Conservation (phyloP, 75 land plant genomes). For the Chamaecyparis obtusa region DNA sequence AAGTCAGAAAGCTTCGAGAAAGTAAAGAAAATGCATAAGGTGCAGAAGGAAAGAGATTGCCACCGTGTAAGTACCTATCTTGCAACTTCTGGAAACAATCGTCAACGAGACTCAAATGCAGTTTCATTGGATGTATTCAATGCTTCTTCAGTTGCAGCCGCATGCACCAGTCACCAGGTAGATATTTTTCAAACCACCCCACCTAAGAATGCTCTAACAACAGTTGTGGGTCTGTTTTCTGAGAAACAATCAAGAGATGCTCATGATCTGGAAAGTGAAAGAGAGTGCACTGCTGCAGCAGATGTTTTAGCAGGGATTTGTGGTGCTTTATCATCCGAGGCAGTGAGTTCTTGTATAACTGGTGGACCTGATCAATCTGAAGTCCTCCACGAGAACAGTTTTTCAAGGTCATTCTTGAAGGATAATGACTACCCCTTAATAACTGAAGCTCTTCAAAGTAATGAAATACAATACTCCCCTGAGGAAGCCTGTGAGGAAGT, state of each 20-base stretch:
- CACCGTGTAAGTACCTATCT: constrained; percentile 46
- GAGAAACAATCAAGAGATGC: background rate
- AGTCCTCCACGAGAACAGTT: constrained; percentile 19
- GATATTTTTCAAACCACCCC: constrained; percentile 7
- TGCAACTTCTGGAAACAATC: constrained; percentile 52
- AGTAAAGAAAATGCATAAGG: constrained; percentile 44
- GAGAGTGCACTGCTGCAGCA: constrained; percentile 34
- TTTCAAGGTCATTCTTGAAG: constrained; percentile 18
- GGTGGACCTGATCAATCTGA: constrained; percentile 46
- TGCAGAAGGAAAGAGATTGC: constrained; percentile 46
- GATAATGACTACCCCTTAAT: constrained; percentile 17
- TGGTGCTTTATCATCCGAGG: constrained; percentile 61
- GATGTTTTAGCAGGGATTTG: constrained; percentile 62
- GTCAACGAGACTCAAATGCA: constrained; percentile 48
- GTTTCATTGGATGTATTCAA: constrained; percentile 56
- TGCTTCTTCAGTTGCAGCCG: constrained; percentile 11
- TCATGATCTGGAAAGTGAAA: constrained; percentile 32
- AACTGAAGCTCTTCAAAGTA: constrained; percentile 33
- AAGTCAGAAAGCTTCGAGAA: constrained; percentile 71
- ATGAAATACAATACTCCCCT: constrained; percentile 47
- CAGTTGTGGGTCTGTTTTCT: constrained; percentile 9
- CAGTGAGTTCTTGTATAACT: constrained; percentile 58
- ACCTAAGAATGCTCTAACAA: constrained; percentile 18
- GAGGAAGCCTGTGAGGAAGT: constrained; percentile 57
- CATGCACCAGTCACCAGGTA: constrained; percentile 22